Base-by-base conservation (phyloP, 1,284 basidiomycete genomes). In the Cryptococcus hybrid region DNA sequence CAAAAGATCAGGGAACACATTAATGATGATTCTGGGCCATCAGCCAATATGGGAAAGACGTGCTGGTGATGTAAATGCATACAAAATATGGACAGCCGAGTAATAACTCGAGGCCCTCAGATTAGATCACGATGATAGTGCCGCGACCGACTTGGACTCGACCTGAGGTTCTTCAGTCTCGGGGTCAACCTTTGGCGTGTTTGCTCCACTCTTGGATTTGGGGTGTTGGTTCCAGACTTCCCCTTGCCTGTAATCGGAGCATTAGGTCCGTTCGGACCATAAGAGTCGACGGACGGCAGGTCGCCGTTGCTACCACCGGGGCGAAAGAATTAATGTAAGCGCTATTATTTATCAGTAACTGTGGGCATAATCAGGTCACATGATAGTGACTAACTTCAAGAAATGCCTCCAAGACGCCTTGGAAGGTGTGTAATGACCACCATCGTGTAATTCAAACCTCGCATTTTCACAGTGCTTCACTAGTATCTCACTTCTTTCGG, bases 401-500 rank as follows among this genome's bases (percentile, higher is more conserved):
- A 78, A 79, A 60, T 77, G 73, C 47, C 76, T 60, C 76, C 74
- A 79, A 36, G 65, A 70, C 8, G 74, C 73, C 66, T 78, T 77
- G 50, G 72, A 69, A 30, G 75, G 73, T 45, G 74, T 74, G 51
- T 75, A 76, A 56, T 75, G 77, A 7, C 71, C 75, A 39, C 78
- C 78, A n/a, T 76, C 74, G 60, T 79, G 78, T 15, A 65, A 57
- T 61, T 79, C 77, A 15, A 78, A 65, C 42, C 77, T 59, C 2
- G 65, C 57, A 58, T 75, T 75, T 48, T 65, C 70, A 37, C 88
- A 88, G 5, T 84, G 79, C 1, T 83, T 81, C 7, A 89, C 74
- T 13, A 94, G 77, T 7, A 79, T 77, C 62, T 82, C 81, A 3
- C 88, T 83, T 30, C 88, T 81, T 68, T 89, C 90, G 64, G 85